These are phyloP conservation scores for Tricladium varicosporioides DNA, from an alignment of 2,329 filamentous ascomycete genomes.

Conservation along the genomic window DNA sequence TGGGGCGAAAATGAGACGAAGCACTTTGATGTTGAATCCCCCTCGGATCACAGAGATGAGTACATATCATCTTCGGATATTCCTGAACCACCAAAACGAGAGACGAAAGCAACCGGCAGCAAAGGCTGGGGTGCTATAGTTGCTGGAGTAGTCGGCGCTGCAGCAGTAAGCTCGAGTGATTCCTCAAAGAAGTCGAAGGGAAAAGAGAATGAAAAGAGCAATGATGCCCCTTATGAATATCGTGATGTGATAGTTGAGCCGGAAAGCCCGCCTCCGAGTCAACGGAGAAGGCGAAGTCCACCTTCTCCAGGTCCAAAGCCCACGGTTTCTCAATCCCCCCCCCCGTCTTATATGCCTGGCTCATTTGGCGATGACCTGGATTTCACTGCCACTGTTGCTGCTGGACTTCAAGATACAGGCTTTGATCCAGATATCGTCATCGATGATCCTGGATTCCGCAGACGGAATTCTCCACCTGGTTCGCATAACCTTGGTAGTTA, in stretches of 20 bases:
- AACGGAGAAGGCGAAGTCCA: conserved; percentile 36
- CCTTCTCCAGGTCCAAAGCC: conserved; percentile 59
- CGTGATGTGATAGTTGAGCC: conserved; percentile 27
- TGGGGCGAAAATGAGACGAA: conserved; percentile 66
- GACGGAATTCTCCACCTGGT: conserved; percentile 61
- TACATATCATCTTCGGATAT: conserved; percentile 24
- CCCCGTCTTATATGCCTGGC: conserved; percentile 56
- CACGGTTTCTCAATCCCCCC: conserved; percentile 28
- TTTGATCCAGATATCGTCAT: conserved; percentile 71
- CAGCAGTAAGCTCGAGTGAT: conserved; percentile 25
- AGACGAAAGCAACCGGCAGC: conserved; percentile 18
- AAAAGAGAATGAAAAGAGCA: conserved; percentile 6
- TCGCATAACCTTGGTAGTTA: conserved; percentile 52
- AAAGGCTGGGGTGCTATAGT: conserved; percentile 52
- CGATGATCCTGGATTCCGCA: conserved; percentile 61
- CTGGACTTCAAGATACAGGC: conserved; percentile 65
- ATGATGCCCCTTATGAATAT: conserved; percentile 19
- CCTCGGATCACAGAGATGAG: conserved; percentile 41
- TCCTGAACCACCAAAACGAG: conserved; percentile 22
- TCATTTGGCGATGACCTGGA: conserved; percentile 65
- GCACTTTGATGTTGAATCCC: conserved; percentile 60
- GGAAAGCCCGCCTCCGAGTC: conserved; percentile 20
- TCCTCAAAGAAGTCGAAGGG: conserved; percentile 15
- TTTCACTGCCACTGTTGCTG: conserved; percentile 68
- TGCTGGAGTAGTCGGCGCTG: conserved; percentile 44